A percentile compares a stretch with the other conserved stretches of the same genome.
Conservation (phyloP, 2,329 filamentous ascomycete species). For the Ophiostoma triangulosporum region DNA sequence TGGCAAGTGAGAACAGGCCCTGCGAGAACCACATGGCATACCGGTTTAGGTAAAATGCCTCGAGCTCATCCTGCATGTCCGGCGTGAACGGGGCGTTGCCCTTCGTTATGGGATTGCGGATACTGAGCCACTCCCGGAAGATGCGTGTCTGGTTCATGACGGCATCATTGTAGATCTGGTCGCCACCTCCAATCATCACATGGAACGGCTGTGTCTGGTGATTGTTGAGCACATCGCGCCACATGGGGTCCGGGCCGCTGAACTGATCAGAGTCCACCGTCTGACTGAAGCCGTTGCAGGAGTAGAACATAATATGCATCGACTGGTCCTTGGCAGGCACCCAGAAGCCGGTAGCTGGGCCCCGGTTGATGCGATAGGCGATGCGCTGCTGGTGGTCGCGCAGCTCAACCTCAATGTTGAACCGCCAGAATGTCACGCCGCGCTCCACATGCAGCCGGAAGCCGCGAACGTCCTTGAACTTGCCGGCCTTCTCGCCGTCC, state of each 20-base stretch:
- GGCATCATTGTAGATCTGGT: constrained; percentile 91
- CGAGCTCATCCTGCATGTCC: constrained; percentile 78
- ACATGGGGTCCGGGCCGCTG: constrained; percentile 87
- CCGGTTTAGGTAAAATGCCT: constrained; percentile 73
- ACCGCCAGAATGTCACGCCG: constrained; percentile 92
- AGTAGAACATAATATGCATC: constrained; percentile 99
- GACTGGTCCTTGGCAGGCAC: constrained; percentile 69
- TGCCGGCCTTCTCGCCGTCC: constrained; percentile 70
- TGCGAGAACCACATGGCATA: constrained; percentile 96
- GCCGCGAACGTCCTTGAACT: constrained; percentile 72
- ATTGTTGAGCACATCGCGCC: constrained; percentile 87
- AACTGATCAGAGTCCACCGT: constrained; percentile 66
- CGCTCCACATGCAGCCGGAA: constrained; percentile 72
- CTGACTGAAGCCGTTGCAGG: constrained; percentile 88
- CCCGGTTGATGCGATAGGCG: constrained; percentile 89
- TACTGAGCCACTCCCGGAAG: constrained; percentile 75
- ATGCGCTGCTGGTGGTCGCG: constrained; percentile 66
- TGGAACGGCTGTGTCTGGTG: constrained; percentile 91
- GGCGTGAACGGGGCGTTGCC: constrained; percentile 62
- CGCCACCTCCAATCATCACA: constrained; percentile 93
- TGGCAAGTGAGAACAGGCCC: constrained; percentile 84
- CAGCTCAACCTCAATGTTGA: constrained; percentile 88
- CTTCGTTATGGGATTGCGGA: constrained; percentile 69
- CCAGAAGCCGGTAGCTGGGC: constrained; percentile 85
- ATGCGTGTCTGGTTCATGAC: constrained; percentile 60